A percentile compares a stretch with the other conserved stretches of the same genome.
phyloP scores from a whole-genome alignment of 164 flowering plant species.

The Magnolia changhungtana region DNA sequence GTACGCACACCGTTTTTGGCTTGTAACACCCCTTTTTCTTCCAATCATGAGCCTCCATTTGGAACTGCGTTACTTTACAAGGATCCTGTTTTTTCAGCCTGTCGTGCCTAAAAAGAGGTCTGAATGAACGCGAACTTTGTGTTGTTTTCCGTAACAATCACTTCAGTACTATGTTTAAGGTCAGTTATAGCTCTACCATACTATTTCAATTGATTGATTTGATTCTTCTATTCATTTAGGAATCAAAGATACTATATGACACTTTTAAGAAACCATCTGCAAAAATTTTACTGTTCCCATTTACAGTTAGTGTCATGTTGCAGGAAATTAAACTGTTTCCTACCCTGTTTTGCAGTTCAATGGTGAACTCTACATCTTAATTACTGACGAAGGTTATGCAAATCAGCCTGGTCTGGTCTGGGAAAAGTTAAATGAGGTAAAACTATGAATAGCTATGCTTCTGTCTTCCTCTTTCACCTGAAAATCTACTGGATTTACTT shows the following conservation, averaged over 20 bases:
- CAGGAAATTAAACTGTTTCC: not conserved
- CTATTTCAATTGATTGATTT: not conserved
- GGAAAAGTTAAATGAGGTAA: constrained; percentile 96
- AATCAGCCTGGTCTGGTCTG: constrained; percentile 94
- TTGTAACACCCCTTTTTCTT: not conserved
- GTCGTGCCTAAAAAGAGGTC: constrained; percentile 72
- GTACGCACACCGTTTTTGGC: constrained; percentile 32
- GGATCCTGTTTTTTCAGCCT: constrained; percentile 39
- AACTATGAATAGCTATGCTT: not conserved
- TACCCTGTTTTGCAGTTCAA: constrained; percentile 53
- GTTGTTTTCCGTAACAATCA: constrained; percentile 98
- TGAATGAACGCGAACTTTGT: constrained; percentile 92
- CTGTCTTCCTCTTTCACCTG: not conserved
- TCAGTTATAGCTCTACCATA: constrained; percentile 17
- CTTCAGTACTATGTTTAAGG: constrained; percentile 99
- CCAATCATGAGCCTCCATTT: not conserved
- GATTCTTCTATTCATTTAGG: not conserved
- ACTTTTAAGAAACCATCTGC: not conserved
- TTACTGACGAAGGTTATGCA: constrained; percentile 92
- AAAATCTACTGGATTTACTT: too few species aligned
- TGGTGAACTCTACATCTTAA: constrained; percentile 79
- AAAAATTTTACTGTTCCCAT: not conserved
- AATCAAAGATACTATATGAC: not conserved
- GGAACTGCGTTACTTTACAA: not conserved
- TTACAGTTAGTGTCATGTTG: not conserved